Evolutionary conservation across 2,329 filamentous ascomycete species (phyloP).

Genomic region (Albophoma yamanashiensis): DNA sequence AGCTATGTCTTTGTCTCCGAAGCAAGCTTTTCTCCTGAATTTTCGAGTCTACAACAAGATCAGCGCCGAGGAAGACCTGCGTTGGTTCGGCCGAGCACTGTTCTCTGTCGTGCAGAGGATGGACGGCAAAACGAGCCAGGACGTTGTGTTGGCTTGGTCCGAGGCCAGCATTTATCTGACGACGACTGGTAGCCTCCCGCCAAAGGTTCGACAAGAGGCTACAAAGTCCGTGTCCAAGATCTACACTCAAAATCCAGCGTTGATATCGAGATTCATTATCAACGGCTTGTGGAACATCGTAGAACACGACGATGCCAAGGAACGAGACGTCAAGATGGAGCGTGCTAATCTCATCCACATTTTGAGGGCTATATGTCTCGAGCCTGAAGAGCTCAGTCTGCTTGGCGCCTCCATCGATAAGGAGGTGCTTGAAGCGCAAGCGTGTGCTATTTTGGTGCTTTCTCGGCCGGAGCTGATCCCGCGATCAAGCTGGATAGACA

Average conservation of each 20-base stretch:
- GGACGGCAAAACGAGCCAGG: constrained; percentile 31
- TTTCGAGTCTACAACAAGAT: constrained; percentile 78
- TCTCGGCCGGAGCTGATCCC: constrained; percentile 70
- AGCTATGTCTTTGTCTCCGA: constrained; percentile 60
- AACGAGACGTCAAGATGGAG: constrained; percentile 68
- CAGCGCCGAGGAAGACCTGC: constrained; percentile 60
- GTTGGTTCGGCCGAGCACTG: constrained; percentile 66
- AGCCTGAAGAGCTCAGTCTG: constrained; percentile 36
- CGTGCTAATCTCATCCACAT: constrained; percentile 51
- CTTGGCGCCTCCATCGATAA: constrained; percentile 31
- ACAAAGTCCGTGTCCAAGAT: constrained; percentile 49
- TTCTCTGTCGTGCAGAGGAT: constrained; percentile 47
- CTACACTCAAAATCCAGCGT: constrained; percentile 48
- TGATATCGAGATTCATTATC: constrained; percentile 54
- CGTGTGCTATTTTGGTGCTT: constrained; percentile 68
- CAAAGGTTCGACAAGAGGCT: constrained; percentile 53
- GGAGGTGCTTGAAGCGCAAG: constrained; percentile 52
- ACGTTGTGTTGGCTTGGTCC: constrained; percentile 63
- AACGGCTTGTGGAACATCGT: constrained; percentile 75
- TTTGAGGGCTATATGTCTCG: constrained; percentile 52
- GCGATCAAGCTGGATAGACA: constrained; percentile 75
- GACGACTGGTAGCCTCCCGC: constrained; percentile 49
- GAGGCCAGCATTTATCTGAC: constrained; percentile 76
- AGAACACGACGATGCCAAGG: constrained; percentile 51
- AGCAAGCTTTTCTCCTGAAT: constrained; percentile 80